phyloP scores from a whole-genome alignment of 768 basidiomycete genomes.

The Mycena vulgaris region DNA sequence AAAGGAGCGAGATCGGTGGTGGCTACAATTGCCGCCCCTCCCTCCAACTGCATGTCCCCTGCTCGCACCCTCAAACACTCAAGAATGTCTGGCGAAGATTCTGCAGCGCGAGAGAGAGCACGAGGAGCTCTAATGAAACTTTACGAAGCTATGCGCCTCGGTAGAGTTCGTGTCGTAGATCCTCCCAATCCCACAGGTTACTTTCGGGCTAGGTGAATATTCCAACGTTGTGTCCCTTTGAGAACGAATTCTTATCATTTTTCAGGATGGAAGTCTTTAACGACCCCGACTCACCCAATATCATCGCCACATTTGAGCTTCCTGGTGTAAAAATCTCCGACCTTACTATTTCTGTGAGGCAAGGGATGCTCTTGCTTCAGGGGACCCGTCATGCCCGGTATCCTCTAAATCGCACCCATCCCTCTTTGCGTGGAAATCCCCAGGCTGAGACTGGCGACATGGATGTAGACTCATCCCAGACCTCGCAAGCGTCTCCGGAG shows the following conservation, averaged over 20 bases:
- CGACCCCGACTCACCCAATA: slow-evolving; percentile 50
- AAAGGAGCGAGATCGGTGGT: slow-evolving; percentile 16
- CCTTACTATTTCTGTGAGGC: slow-evolving; percentile 52
- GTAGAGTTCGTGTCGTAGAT: slow-evolving; percentile 8
- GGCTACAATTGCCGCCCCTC: not conserved
- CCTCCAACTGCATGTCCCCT: slow-evolving; percentile 16
- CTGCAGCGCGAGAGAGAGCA: slow-evolving; percentile 7
- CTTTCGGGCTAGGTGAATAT: slow-evolving; percentile 25
- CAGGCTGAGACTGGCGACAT: slow-evolving; percentile 22
- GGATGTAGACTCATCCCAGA: slow-evolving; percentile 28
- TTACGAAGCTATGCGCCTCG: not conserved
- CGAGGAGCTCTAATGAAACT: not conserved
- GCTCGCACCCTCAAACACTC: slow-evolving; percentile 16
- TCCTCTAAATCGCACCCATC: slow-evolving; percentile 20
- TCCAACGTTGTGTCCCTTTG: not conserved
- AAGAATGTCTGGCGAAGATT: not conserved
- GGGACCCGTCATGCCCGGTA: slow-evolving; percentile 49
- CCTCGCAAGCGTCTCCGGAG: slow-evolving; percentile 14
- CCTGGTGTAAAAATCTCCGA: slow-evolving; percentile 59
- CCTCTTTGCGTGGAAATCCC: slow-evolving; percentile 9
- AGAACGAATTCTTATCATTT: slow-evolving; percentile 13
- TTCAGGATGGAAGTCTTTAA: slow-evolving; percentile 61
- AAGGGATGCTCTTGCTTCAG: slow-evolving; percentile 51
- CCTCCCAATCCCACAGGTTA: not conserved
- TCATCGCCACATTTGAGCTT: slow-evolving; percentile 59